Evolutionary conservation across 139 green algal genomes (phyloP).

Genomic region (Pseudopediastrum boryanum): DNA sequence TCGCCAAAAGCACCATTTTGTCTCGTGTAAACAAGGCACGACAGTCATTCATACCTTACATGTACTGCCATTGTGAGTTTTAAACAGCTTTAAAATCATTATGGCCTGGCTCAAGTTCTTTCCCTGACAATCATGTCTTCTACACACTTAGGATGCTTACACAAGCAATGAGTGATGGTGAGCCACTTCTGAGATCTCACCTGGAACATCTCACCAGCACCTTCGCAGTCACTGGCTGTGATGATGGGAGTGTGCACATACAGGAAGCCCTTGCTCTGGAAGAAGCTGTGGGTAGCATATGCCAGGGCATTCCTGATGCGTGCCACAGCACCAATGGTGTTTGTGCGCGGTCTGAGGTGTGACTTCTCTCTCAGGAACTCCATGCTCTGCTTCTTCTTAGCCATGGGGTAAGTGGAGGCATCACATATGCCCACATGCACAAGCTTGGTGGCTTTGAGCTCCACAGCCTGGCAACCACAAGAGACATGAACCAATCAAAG

Average conservation of each 20-base stretch:
- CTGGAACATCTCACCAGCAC: constrained; percentile 99
- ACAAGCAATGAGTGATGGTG: no score
- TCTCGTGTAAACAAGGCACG: no score
- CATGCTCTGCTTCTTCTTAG: constrained; percentile 93
- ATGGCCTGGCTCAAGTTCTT: no score
- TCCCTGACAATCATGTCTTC: no score
- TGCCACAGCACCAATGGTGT: constrained; percentile 94
- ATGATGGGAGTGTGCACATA: constrained; percentile 99
- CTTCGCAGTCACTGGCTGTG: constrained; percentile 94
- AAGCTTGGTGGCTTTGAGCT: constrained; percentile 50
- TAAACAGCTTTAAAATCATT: no score
- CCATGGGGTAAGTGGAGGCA: constrained; percentile 89
- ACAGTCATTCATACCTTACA: no score
- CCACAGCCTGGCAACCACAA: background rate
- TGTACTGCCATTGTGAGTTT: no score
- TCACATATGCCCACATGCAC: constrained; percentile 87
- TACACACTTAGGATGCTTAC: no score
- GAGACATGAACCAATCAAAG: no score
- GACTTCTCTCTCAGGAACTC: constrained; percentile 95
- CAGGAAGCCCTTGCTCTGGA: constrained; percentile 91
- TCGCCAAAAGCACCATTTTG: no score
- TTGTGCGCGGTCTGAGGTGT: constrained; percentile 94
- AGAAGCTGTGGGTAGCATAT: constrained; percentile 97
- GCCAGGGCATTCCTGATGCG: constrained; percentile 96
- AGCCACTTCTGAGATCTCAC: constrained; percentile 67